Percentiles rank a stretch among this genome's conserved stretches.
Evolutionary conservation across 2,329 filamentous ascomycete genomes (phyloP).

Genomic region (Trichoderma arundinaceum): DNA sequence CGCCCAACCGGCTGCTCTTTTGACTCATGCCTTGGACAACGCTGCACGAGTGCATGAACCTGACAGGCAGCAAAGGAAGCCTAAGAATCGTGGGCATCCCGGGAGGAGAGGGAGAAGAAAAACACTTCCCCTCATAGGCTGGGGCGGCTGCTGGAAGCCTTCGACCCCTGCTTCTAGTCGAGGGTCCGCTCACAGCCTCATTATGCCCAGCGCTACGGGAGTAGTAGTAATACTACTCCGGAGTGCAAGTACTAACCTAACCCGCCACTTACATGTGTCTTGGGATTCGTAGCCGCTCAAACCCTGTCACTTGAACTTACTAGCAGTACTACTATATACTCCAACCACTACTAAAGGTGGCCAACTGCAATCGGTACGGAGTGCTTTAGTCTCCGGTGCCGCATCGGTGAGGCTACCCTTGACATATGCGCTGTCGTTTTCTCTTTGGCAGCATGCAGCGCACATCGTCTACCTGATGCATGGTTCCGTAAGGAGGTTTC

Average conservation of each 20-base stretch:
- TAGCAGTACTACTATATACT: too few species aligned
- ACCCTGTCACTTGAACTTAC: too few species aligned
- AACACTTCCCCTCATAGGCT: neutral
- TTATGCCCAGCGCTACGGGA: neutral
- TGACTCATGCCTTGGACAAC: conserved; percentile 25
- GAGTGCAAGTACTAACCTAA: too few species aligned
- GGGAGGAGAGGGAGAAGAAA: neutral
- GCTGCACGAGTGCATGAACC: conserved; percentile 29
- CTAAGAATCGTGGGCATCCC: neutral
- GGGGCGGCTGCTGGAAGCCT: neutral
- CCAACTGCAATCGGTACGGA: neutral
- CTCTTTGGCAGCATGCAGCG: conserved; percentile 1
- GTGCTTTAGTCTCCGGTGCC: conserved; percentile 2
- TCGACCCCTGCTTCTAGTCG: neutral
- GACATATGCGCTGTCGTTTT: conserved; percentile 14
- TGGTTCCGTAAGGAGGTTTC: conserved; percentile 9
- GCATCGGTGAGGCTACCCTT: conserved; percentile 23
- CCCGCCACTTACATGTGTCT: too few species aligned
- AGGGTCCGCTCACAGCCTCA: neutral
- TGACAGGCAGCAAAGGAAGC: conserved; percentile 23
- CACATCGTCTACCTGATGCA: conserved; percentile 15
- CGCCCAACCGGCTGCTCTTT: conserved; percentile 22
- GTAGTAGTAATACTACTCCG: too few species aligned
- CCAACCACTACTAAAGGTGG: neutral
- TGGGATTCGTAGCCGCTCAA: too few species aligned